phyloP scores from a whole-genome alignment of 805 yeast genomes.

The Zygosaccharomyces siamensis region DNA sequence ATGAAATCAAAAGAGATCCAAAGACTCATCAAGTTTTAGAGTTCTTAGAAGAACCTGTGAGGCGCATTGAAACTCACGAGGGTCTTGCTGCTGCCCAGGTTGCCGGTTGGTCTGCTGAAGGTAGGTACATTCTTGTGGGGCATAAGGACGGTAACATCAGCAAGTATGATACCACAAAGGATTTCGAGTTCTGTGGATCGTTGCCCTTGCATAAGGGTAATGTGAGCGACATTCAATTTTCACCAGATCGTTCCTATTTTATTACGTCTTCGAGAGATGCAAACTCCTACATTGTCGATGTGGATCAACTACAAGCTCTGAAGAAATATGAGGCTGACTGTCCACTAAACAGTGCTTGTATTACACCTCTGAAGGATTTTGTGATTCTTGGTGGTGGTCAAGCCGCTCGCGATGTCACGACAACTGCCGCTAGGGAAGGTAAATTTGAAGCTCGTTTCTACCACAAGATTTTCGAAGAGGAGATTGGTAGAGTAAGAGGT shows the following conservation, averaged over 20 bases:
- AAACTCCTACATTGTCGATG: slow-evolving; percentile 71
- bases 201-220: slow-evolving; percentile 67
- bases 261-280: slow-evolving; percentile 92
- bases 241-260: slow-evolving; percentile 82
- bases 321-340: slow-evolving; percentile 83
- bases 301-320: slow-evolving; percentile 63
- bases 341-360: slow-evolving; percentile 91
- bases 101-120: slow-evolving; percentile 83
- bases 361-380: slow-evolving; percentile 88
- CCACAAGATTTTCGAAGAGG: slow-evolving; percentile 93
- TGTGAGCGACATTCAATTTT: slow-evolving; percentile 86
- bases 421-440: slow-evolving; percentile 91
- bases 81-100: slow-evolving; percentile 63
- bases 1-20: slow-evolving; percentile 48
- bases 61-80: slow-evolving; percentile 56
- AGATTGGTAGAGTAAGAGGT: slow-evolving; percentile 94
- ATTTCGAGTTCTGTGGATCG: slow-evolving; percentile 59
- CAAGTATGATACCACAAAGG: slow-evolving; percentile 61
- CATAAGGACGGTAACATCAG: slow-evolving; percentile 83
- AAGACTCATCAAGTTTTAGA: slow-evolving; percentile 31
- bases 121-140: slow-evolving; percentile 72
- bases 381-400: slow-evolving; percentile 98
- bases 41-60: slow-evolving; percentile 48
- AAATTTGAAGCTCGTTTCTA: slow-evolving; percentile 94
- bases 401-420: slow-evolving; percentile 96